These are phyloP conservation scores for Trichoderma sp. DNA, from an alignment of 2,329 filamentous ascomycete genomes.

Conservation along the genomic window DNA sequence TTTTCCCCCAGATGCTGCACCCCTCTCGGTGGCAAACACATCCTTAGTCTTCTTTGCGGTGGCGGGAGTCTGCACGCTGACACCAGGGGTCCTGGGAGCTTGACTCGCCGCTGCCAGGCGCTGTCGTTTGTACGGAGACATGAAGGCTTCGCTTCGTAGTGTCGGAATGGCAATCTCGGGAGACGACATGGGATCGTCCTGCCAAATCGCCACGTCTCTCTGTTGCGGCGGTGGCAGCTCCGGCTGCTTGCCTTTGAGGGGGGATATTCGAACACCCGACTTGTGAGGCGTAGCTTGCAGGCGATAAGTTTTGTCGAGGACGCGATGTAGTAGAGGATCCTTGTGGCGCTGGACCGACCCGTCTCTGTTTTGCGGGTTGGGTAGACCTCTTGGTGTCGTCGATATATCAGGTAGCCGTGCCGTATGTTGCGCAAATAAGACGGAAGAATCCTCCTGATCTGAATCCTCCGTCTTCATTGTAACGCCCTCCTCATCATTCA, in stretches of 20 bases:
- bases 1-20: constrained; percentile 26
- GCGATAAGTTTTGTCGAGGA: constrained; percentile 95
- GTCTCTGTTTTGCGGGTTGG: constrained; percentile 32
- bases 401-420: constrained; percentile 61
- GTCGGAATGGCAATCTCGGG: constrained; percentile 79
- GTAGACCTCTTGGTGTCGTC: constrained; percentile 50
- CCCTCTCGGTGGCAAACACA: constrained; percentile 40
- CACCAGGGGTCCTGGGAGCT: constrained; percentile 70
- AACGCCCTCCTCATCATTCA: constrained; percentile 49
- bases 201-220: constrained; percentile 38
- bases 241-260: constrained; percentile 40
- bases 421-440: constrained; percentile 52
- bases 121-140: constrained; percentile 61
- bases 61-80: constrained; percentile 78
- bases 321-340: constrained; percentile 81
- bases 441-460: constrained; percentile 45
- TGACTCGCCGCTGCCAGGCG: constrained; percentile 43
- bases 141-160: constrained; percentile 81
- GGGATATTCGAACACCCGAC: constrained; percentile 43
- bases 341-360: constrained; percentile 43
- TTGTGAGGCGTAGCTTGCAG: constrained; percentile 87
- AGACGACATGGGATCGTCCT: constrained; percentile 64
- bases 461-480: constrained; percentile 35
- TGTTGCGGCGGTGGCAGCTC: constrained; percentile 2
- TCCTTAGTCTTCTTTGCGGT: constrained; percentile 51